Base-by-base conservation (phyloP, 1,284 basidiomycete species). In the Puccinia horiana region DNA sequence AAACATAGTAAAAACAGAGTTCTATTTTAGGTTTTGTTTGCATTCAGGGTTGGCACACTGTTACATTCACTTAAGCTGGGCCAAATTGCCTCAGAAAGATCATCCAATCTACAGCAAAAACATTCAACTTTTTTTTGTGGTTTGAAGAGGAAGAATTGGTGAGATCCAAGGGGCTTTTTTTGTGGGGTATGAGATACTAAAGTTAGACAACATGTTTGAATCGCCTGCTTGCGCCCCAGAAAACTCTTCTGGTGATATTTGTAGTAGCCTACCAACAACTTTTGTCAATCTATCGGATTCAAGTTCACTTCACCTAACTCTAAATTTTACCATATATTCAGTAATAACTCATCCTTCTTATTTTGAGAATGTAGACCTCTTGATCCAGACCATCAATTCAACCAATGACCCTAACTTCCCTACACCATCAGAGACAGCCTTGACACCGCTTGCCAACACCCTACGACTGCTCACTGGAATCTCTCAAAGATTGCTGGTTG, bases 251-350 rank as follows among this genome's bases (percentile, higher is more conserved):
- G 16, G 16, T 54, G 12, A 35, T 49, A 63, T 3, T 20, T 14
- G n/a, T n/a, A n/a, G n/a, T n/a, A n/a, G n/a, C n/a, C 42, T 37
- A 11, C 37, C 12, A 63, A 49, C n/a, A 44, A 44, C 44, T 42
- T 72, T 72, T 20, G 77, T 80, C 35, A 40, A 80, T 61, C 52
- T 80, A 40, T 40, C 47, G n/a, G 65, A 80, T 52, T 47, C 77
- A 5, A 80, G 77, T 80, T 80, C 44, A 80, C 67, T 61, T 49
- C n/a, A 52, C 32, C 5, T 70, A 18, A 69, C 35, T 49, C 2
- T 37, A 37, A 26, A 3, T 32, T 18, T 72, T 47, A 9, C 26
- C 26, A 9, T 16, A 56, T 18, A 8, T 3, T 23, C 18, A 65
- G 23, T 16, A 47, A 20, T 1, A 2, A 29, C 35, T 35, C 47